phyloP scores from a whole-genome alignment of 176 grass and related monocot species.

The Hordeum vulgare region MorexV3_pseudomolecules_assembly NC_058523.1:19222763-19223262 shows the following conservation, averaged over 20 bases:
- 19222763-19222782: slow-evolving; percentile 35
- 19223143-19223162: neutral
- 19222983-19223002: no score
- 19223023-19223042: neutral
- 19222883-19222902: slow-evolving; percentile 40
- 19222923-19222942: neutral
- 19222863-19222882: slow-evolving; percentile 46
- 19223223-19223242: neutral
- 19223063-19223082: neutral
- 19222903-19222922: neutral
- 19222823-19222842: slow-evolving; percentile 33
- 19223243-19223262: neutral
- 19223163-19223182: neutral
- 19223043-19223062: no score
- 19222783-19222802: slow-evolving; percentile 35
- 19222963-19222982: neutral
- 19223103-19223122: neutral
- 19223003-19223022: neutral
- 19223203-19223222: neutral
- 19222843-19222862: slow-evolving; percentile 34
- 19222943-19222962: neutral
- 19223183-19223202: neutral
- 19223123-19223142: neutral
- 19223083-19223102: neutral
- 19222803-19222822: slow-evolving; percentile 40